Evolutionary conservation across 192 early-diverging fungal species (phyloP).

Genomic region (Backusella westeae): DNA sequence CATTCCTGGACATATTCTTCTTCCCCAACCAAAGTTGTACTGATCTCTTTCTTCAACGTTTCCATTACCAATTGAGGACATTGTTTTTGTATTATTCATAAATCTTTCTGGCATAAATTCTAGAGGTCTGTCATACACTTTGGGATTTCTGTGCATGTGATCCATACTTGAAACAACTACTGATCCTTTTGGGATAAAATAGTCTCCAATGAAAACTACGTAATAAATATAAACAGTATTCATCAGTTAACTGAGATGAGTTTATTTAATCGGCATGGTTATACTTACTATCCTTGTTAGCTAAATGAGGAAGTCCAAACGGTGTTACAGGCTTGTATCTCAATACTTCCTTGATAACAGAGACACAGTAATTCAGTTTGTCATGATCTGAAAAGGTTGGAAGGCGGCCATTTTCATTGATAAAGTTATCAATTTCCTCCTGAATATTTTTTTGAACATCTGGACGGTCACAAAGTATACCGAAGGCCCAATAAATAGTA

Average conservation of each 20-base stretch:
- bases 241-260: not conserved
- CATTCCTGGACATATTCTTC: slow-evolving; percentile 11
- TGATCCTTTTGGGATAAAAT: slow-evolving; percentile 47
- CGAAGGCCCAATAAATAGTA: slow-evolving; percentile 8
- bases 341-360: slow-evolving; percentile 17
- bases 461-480: slow-evolving; percentile 9
- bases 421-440: slow-evolving; percentile 13
- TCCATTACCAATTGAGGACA: slow-evolving; percentile 3
- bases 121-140: slow-evolving; percentile 39
- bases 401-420: not conserved
- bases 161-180: slow-evolving; percentile 47
- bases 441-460: slow-evolving; percentile 13
- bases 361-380: slow-evolving; percentile 12
- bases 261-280: not conserved
- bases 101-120: slow-evolving; percentile 49
- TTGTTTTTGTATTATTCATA: not conserved
- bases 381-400: not conserved
- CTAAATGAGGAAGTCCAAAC: slow-evolving; percentile 17
- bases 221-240: not conserved
- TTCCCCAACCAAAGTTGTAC: slow-evolving; percentile 27
- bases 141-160: slow-evolving; percentile 41
- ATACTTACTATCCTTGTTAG: slow-evolving; percentile 13
- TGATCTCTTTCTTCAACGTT: slow-evolving; percentile 5
- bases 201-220: slow-evolving; percentile 28
- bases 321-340: slow-evolving; percentile 9